These are phyloP conservation scores for Periconia digitata DNA, from an alignment of 2,329 filamentous ascomycete genomes.

Conservation along the genomic window DNA sequence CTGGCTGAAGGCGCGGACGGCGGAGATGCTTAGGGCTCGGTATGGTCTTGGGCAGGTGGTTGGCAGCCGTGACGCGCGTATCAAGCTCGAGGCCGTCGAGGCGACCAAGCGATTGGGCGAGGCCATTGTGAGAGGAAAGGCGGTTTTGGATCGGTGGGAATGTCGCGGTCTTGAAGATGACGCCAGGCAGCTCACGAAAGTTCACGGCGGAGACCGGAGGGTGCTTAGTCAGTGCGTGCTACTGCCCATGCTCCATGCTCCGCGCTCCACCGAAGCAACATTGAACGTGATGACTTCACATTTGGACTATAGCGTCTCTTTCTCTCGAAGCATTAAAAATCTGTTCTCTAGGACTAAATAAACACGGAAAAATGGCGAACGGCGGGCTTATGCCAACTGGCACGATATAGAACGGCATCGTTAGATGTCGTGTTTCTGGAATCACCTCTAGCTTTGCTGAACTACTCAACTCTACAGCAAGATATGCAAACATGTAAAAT, in stretches of 20 bases:
- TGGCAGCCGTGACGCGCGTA: conserved; percentile 23
- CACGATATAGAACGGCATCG: too few relatives aligned
- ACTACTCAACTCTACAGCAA: too few relatives aligned
- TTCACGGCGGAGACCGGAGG: neutral
- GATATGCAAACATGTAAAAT: too few relatives aligned
- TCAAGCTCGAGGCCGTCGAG: conserved; percentile 30
- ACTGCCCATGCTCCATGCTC: neutral
- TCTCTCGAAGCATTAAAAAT: too few relatives aligned
- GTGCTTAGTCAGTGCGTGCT: neutral
- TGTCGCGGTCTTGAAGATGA: neutral
- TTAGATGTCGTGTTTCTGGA: too few relatives aligned
- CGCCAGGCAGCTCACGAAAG: conserved; percentile 1
- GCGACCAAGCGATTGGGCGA: conserved; percentile 37
- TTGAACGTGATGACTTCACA: too few relatives aligned
- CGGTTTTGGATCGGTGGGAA: neutral
- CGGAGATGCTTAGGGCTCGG: conserved; percentile 17
- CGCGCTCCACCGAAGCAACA: too few relatives aligned
- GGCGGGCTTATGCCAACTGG: too few relatives aligned
- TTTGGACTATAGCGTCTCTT: too few relatives aligned
- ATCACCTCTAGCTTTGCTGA: too few relatives aligned
- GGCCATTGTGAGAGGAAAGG: conserved; percentile 31
- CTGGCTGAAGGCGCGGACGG: conserved; percentile 35
- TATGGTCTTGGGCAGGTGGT: conserved; percentile 13
- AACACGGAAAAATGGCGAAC: too few relatives aligned
- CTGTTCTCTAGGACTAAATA: too few relatives aligned